Conservation (phyloP, 2,329 filamentous ascomycete genomes). For the Talaromyces sp. region DNA sequence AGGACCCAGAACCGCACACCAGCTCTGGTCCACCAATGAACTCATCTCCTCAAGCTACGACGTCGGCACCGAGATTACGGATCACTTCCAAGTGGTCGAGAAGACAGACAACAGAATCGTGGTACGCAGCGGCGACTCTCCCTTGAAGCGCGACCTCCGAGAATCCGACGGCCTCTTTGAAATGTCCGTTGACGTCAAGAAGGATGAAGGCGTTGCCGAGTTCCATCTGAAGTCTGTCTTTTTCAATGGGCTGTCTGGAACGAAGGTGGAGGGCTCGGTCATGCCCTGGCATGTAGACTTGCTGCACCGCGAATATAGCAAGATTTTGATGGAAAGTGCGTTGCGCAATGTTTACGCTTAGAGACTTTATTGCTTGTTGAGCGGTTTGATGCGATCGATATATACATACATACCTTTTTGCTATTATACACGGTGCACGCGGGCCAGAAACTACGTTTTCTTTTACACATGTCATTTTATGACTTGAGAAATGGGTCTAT, state of each 20-base stretch:
- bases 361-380: background rate
- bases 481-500: no score
- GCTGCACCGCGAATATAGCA: slow-evolving; percentile 55
- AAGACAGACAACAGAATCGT: slow-evolving; percentile 59
- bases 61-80: slow-evolving; percentile 61
- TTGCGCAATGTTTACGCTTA: slow-evolving; percentile 32
- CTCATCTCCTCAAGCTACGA: slow-evolving; percentile 58
- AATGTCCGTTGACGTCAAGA: slow-evolving; percentile 59
- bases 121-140: slow-evolving; percentile 64
- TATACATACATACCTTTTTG: background rate
- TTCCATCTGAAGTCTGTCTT: slow-evolving; percentile 63
- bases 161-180: slow-evolving; percentile 64
- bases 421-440: background rate
- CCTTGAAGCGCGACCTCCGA: slow-evolving; percentile 54
- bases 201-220: slow-evolving; percentile 57
- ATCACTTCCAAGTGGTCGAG: slow-evolving; percentile 69
- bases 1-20: slow-evolving; percentile 51
- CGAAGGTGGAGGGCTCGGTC: slow-evolving; percentile 41
- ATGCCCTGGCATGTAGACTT: slow-evolving; percentile 49
- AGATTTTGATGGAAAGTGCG: slow-evolving; percentile 55
- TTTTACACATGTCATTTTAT: background rate
- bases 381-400: background rate
- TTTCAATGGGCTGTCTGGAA: slow-evolving; percentile 50
- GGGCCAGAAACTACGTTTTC: background rate
- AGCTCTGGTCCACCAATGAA: slow-evolving; percentile 59